Evolutionary conservation across 345 rosid species (phyloP).

Genomic region (Murraya paniculata): DNA sequence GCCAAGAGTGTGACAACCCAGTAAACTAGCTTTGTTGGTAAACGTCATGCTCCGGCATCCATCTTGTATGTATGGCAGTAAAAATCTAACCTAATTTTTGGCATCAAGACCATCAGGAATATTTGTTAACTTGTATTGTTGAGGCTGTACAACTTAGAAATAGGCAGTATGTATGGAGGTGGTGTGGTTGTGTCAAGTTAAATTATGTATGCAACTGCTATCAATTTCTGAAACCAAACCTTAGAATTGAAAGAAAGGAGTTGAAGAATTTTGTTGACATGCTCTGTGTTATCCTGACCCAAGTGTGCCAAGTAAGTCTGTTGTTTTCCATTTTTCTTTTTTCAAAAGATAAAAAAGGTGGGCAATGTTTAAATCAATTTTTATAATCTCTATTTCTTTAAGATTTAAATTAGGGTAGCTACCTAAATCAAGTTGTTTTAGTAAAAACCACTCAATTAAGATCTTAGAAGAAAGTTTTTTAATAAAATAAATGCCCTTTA

Average conservation of each 20-base stretch:
- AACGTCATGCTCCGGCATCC: neutral
- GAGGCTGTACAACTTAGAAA: neutral
- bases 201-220: neutral
- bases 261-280: neutral
- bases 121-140: neutral
- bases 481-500: too few species aligned
- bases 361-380: too few species aligned
- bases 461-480: too few species aligned
- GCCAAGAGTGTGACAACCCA: constrained; percentile 88
- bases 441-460: too few species aligned
- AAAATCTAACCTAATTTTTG: neutral
- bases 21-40: constrained; percentile 24
- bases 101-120: neutral
- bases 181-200: neutral
- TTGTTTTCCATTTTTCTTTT: too few species aligned
- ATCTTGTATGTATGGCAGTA: constrained; percentile 1
- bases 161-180: neutral
- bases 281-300: neutral
- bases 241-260: neutral
- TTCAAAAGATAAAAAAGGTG: too few species aligned
- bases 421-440: too few species aligned
- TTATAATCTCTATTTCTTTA: too few species aligned
- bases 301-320: too few species aligned
- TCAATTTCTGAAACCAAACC: neutral
- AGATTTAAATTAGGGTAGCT: too few species aligned